These are phyloP conservation scores for Boletus pseudopeckii DNA, from an alignment of 768 basidiomycete species.

Conservation along the genomic window DNA sequence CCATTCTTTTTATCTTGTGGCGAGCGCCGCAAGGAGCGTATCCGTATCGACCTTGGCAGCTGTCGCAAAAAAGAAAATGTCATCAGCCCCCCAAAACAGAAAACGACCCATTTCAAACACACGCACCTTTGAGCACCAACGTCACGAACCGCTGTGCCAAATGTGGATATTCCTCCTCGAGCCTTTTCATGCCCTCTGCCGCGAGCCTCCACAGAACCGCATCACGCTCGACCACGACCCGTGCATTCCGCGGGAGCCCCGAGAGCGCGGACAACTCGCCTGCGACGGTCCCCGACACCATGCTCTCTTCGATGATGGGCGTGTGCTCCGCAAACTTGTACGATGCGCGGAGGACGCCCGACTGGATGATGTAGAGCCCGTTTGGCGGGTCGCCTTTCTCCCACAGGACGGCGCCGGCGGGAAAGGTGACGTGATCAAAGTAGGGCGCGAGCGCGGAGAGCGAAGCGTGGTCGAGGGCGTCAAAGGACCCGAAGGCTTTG, in stretches of 20 bases:
- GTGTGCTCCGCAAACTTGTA: constrained; percentile 75
- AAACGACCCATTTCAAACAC: background rate
- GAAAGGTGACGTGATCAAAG: constrained; percentile 59
- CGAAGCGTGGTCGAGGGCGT: constrained; percentile 49
- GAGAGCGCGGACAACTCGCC: constrained; percentile 89
- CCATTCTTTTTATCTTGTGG: constrained; percentile 32
- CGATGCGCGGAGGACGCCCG: constrained; percentile 78
- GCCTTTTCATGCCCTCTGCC: constrained; percentile 46
- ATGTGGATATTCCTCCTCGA: constrained; percentile 69
- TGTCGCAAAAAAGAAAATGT: constrained; percentile 18
- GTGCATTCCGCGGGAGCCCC: constrained; percentile 77
- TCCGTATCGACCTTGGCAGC: constrained; percentile 67
- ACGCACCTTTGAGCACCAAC: constrained; percentile 71
- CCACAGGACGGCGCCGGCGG: constrained; percentile 68
- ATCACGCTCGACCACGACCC: constrained; percentile 75
- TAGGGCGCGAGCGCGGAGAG: constrained; percentile 67
- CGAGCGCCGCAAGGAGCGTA: constrained; percentile 55
- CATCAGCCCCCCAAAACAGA: background rate
- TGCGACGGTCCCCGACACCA: constrained; percentile 90
- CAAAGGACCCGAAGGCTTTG: constrained; percentile 77
- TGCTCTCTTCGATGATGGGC: constrained; percentile 75
- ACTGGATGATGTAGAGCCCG: constrained; percentile 86
- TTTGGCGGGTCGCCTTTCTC: constrained; percentile 70
- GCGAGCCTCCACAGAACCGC: constrained; percentile 82
- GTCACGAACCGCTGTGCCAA: constrained; percentile 63